Percentiles rank a stretch among this genome's conserved stretches.
Evolutionary conservation across 495 filamentous ascomycete species (phyloP).

Genomic region (Penicillium ucsense): DNA sequence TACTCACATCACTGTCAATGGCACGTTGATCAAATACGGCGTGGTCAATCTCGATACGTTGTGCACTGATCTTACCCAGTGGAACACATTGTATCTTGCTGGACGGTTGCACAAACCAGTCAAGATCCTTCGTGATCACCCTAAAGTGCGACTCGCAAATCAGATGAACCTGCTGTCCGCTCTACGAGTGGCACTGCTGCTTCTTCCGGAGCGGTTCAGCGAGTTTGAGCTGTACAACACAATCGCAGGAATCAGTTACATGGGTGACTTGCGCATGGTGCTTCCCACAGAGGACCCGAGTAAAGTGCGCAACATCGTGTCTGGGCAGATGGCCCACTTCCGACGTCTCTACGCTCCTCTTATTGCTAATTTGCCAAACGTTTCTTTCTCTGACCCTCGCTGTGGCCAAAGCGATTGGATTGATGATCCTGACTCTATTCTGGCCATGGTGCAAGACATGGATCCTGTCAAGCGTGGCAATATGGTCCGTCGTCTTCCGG

Average conservation of each 20-base stretch:
- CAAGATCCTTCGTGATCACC: slow-evolving; percentile 91
- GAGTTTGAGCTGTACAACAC: slow-evolving; percentile 82
- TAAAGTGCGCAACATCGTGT: slow-evolving; percentile 90
- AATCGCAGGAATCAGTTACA: slow-evolving; percentile 85
- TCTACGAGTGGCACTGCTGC: slow-evolving; percentile 74
- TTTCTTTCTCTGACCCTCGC: slow-evolving; percentile 63
- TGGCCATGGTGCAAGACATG: slow-evolving; percentile 75
- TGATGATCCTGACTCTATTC: slow-evolving; percentile 48
- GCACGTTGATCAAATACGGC: slow-evolving; percentile 93
- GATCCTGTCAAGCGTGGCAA: slow-evolving; percentile 81
- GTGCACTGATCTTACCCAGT: slow-evolving; percentile 73
- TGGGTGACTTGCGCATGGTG: slow-evolving; percentile 88
- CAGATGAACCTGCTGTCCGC: slow-evolving; percentile 92
- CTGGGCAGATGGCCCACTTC: slow-evolving; percentile 83
- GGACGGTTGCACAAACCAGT: slow-evolving; percentile 94
- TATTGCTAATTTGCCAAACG: slow-evolving; percentile 81
- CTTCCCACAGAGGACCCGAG: slow-evolving; percentile 80
- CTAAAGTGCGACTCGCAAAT: slow-evolving; percentile 81
- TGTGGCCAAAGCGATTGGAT: slow-evolving; percentile 55
- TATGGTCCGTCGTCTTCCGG: slow-evolving; percentile 89
- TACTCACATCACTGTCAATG: slow-evolving; percentile 89
- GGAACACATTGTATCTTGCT: slow-evolving; percentile 89
- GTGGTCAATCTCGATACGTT: slow-evolving; percentile 87
- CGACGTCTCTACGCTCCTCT: slow-evolving; percentile 80
- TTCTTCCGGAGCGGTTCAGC: slow-evolving; percentile 74